Conservation (phyloP, 1,139 yeast genomes). For the Lipomyces yarrowii region DNA sequence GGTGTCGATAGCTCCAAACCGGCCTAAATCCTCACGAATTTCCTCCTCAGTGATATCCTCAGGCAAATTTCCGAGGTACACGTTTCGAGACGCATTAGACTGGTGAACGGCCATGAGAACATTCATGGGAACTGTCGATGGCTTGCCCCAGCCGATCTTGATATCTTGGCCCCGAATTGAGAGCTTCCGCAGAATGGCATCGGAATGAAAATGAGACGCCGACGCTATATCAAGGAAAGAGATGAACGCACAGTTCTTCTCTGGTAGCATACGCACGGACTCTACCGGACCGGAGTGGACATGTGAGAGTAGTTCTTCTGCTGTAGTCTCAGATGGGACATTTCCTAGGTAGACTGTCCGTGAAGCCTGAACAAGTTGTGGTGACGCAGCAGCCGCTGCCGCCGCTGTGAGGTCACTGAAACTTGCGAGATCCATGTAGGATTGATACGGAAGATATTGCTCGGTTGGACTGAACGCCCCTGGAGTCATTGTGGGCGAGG, state of each 20-base stretch:
- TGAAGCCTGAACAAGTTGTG: conserved; percentile 36
- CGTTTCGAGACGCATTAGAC: conserved; percentile 90
- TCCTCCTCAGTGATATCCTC: conserved; percentile 61
- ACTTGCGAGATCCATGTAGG: conserved; percentile 28
- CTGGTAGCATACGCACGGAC: conserved; percentile 57
- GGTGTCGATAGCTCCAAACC: conserved; percentile 81
- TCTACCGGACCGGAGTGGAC: conserved; percentile 92
- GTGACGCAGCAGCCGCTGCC: conserved; percentile 26
- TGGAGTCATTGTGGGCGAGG: conserved; percentile 31
- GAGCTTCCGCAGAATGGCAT: conserved; percentile 50
- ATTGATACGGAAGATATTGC: conserved; percentile 27
- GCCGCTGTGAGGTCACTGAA: conserved; percentile 24
- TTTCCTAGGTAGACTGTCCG: conserved; percentile 92
- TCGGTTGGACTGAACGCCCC: conserved; percentile 29
- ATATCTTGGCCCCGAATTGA: conserved; percentile 51
- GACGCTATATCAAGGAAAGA: conserved; percentile 51
- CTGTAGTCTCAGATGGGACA: conserved; percentile 77
- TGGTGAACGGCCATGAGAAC: conserved; percentile 74
- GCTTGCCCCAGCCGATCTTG: conserved; percentile 68
- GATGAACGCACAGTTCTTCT: conserved; percentile 52
- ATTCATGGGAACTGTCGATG: conserved; percentile 65
- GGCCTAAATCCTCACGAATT: conserved; percentile 63
- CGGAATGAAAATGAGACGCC: conserved; percentile 56
- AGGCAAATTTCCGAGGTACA: conserved; percentile 75
- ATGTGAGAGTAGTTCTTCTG: conserved; percentile 82